These are phyloP conservation scores for Suillus placidus DNA, from an alignment of 768 basidiomycete genomes.

Conservation along the genomic window DNA sequence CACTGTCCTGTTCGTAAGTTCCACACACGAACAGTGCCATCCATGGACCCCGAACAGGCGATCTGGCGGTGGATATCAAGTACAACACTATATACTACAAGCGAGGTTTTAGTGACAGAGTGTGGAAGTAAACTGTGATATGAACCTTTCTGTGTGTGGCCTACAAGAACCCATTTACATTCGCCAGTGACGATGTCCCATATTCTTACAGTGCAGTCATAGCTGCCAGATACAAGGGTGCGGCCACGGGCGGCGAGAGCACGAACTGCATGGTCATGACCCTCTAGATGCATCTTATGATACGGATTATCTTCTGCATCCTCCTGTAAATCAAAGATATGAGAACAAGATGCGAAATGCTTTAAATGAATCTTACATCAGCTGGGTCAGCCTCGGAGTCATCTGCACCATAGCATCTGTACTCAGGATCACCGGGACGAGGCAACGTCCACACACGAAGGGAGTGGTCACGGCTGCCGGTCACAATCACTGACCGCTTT, in stretches of 20 bases:
- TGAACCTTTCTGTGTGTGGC: conserved; percentile 91
- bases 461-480: conserved; percentile 70
- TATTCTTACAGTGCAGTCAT: conserved; percentile 92
- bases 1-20: conserved; percentile 81
- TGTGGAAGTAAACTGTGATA: conserved; percentile 7
- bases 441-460: conserved; percentile 71
- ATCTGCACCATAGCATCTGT: conserved; percentile 64
- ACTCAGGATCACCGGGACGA: conserved; percentile 73
- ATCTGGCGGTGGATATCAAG: conserved; percentile 84
- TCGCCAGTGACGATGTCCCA: conserved; percentile 90
- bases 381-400: conserved; percentile 62
- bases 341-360: background rate
- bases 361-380: conserved; percentile 36
- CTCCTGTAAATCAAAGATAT: conserved; percentile 43
- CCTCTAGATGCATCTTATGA: conserved; percentile 80
- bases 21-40: conserved; percentile 96
- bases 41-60: conserved; percentile 97
- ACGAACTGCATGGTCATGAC: conserved; percentile 90
- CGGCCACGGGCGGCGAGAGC: conserved; percentile 90
- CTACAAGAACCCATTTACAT: conserved; percentile 78
- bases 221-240: conserved; percentile 92
- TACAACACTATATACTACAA: conserved; percentile 90
- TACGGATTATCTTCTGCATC: conserved; percentile 84
- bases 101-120: conserved; percentile 13
- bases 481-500: conserved; percentile 71